A percentile compares a stretch with the other conserved stretches of the same genome.
These are phyloP conservation scores for Pseudocercospora eumusae DNA, from an alignment of 2,329 filamentous ascomycete species.

Conservation along the genomic window DNA sequence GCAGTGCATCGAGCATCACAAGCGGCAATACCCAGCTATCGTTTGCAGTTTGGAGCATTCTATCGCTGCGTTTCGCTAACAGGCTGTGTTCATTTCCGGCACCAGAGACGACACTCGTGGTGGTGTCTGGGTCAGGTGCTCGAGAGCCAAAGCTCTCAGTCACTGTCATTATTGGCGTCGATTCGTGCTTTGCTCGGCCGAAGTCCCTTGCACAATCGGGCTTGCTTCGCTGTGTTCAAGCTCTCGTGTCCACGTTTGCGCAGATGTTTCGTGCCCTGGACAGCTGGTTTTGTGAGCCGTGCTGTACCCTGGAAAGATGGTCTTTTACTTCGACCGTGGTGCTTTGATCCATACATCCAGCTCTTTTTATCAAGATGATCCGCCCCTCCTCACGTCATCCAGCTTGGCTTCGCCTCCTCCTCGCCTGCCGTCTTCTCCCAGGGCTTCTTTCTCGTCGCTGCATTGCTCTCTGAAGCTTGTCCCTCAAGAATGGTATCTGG, in stretches of 20 bases:
- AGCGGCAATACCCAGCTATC: no score
- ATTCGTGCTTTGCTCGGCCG: background rate
- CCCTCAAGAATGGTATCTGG: conserved; percentile 59
- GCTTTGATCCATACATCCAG: background rate
- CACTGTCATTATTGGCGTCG: no score
- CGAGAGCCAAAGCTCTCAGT: background rate
- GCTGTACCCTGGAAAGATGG: background rate
- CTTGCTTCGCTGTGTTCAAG: background rate
- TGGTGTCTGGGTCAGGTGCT: background rate
- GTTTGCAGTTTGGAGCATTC: background rate
- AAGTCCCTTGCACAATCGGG: background rate
- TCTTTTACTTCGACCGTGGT: background rate
- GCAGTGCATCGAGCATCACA: background rate
- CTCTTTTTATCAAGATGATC: background rate
- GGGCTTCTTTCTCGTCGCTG: conserved; percentile 64
- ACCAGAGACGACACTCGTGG: background rate
- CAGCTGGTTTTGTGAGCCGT: background rate
- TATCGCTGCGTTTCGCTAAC: background rate
- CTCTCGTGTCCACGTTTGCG: background rate
- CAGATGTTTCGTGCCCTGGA: background rate
- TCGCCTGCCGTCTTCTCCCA: conserved; percentile 68
- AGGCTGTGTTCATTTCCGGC: no score
- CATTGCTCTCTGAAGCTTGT: conserved; percentile 61
- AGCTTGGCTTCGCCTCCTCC: conserved; percentile 30
- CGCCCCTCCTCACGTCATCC: conserved; percentile 30